Percentiles rank a stretch among this genome's conserved stretches.
Conservation (phyloP, 768 basidiomycete species). For the Porphyrellus cyaneotinctus region DNA sequence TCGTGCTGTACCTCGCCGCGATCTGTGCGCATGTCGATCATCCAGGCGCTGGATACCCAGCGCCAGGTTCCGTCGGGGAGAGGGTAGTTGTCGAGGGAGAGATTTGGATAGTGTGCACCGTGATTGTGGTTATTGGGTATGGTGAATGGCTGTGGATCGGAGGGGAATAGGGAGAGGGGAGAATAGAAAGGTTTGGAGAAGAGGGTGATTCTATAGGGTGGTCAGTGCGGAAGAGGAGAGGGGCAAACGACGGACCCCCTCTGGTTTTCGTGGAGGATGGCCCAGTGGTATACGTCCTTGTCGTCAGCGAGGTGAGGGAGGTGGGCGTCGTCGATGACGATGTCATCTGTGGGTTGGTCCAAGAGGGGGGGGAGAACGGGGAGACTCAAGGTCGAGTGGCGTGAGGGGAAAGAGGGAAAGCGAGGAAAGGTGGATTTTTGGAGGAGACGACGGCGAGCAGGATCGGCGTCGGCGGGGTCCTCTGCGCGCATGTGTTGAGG, state of each 20-base stretch:
- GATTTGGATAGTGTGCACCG: conserved; percentile 47
- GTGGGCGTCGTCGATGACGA: conserved; percentile 29
- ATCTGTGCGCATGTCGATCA: conserved; percentile 84
- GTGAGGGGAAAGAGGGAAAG: conserved; percentile 34
- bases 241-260: conserved; percentile 51
- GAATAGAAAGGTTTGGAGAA: conserved; percentile 77
- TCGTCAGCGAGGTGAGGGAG: conserved; percentile 28
- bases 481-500: conserved; percentile 39
- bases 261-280: conserved; percentile 78
- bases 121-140: conserved; percentile 40
- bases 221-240: conserved; percentile 4
- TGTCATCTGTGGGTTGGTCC: conserved; percentile 16
- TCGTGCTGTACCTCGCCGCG: conserved; percentile 73
- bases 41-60: conserved; percentile 79
- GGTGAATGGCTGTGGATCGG: conserved; percentile 73
- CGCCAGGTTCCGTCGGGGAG: conserved; percentile 78
- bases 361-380: not conserved
- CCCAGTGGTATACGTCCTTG: conserved; percentile 68
- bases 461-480: conserved; percentile 40
- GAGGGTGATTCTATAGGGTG: conserved; percentile 48
- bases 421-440: conserved; percentile 33
- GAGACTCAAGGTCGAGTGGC: not conserved
- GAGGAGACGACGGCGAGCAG: conserved; percentile 45
- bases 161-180: conserved; percentile 59
- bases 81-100: conserved; percentile 60